Conservation (phyloP, 495 filamentous ascomycete species). For the Aspergillus ostianus region DNA sequence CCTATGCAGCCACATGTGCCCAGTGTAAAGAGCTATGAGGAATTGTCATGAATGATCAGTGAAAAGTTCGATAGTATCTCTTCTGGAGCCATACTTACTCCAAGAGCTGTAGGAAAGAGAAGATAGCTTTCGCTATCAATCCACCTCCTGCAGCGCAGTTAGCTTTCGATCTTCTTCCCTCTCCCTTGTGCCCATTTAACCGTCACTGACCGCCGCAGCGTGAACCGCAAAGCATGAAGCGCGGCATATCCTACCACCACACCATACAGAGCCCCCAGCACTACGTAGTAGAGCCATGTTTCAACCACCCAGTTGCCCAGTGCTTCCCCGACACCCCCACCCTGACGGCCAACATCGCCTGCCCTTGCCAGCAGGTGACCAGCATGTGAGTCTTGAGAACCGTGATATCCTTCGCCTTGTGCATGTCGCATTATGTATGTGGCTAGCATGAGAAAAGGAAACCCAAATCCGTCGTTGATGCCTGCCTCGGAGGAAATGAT, state of each 20-base stretch:
- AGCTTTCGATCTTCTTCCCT: background rate
- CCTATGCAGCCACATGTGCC: constrained; percentile 10
- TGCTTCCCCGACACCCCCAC: constrained; percentile 6
- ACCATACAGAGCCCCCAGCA: constrained; percentile 4
- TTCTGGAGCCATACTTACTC: background rate
- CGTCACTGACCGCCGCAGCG: background rate
- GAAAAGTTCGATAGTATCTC: background rate
- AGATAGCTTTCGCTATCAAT: constrained; percentile 11
- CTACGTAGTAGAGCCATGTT: constrained; percentile 7
- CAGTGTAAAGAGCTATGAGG: constrained; percentile 4
- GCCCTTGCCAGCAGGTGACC: background rate
- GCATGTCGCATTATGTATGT: constrained; percentile 13
- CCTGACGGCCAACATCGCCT: constrained; percentile 7
- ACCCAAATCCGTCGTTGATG: constrained; percentile 12
- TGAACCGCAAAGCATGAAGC: background rate
- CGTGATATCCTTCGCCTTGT: constrained; percentile 2
- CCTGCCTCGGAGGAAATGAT: constrained; percentile 14
- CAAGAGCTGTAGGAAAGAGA: constrained; percentile 7
- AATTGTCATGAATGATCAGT: background rate
- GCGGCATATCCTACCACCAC: constrained; percentile 1
- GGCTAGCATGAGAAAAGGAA: constrained; percentile 14
- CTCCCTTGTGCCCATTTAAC: background rate
- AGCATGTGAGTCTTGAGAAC: background rate
- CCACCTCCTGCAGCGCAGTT: constrained; percentile 6
- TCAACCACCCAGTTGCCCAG: constrained; percentile 3